phyloP scores from a whole-genome alignment of 2,329 filamentous ascomycete genomes.

The Neonectria neomacrospora region DNA sequence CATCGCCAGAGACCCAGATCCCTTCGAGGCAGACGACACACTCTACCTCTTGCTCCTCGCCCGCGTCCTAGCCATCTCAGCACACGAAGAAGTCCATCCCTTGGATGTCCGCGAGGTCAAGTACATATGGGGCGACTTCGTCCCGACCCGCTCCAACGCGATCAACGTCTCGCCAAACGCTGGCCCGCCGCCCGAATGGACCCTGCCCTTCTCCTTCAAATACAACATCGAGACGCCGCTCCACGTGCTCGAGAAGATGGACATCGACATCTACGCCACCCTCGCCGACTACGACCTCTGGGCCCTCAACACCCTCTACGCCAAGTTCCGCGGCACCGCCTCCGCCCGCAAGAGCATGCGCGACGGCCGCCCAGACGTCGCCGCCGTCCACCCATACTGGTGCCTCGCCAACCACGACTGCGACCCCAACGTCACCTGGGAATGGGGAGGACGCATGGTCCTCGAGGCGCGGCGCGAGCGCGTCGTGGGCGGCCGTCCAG shows the following conservation, averaged over 20 bases:
- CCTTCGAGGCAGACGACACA: slow-evolving; percentile 68
- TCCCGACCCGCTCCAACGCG: slow-evolving; percentile 62
- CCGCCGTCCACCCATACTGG: slow-evolving; percentile 95
- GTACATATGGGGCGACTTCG: slow-evolving; percentile 77
- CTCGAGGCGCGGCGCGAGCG: slow-evolving; percentile 71
- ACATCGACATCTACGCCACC: slow-evolving; percentile 76
- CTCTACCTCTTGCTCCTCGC: slow-evolving; percentile 72
- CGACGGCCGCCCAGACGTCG: slow-evolving; percentile 88
- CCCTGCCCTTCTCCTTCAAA: slow-evolving; percentile 81
- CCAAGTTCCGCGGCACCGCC: slow-evolving; percentile 93
- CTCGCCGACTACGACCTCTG: slow-evolving; percentile 74
- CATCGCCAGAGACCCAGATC: slow-evolving; percentile 72
- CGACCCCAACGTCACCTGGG: slow-evolving; percentile 94
- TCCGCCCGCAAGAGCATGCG: slow-evolving; percentile 81
- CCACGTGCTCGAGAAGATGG: slow-evolving; percentile 85
- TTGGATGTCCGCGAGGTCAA: slow-evolving; percentile 72
- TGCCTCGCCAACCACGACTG: slow-evolving; percentile 97
- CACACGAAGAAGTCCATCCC: slow-evolving; percentile 69
- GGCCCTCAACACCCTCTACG: slow-evolving; percentile 91
- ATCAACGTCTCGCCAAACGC: slow-evolving; percentile 65
- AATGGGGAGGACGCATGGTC: slow-evolving; percentile 85
- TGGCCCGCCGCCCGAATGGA: slow-evolving; percentile 70
- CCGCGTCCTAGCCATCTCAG: slow-evolving; percentile 71
- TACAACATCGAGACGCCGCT: slow-evolving; percentile 80
- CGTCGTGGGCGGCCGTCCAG: slow-evolving; percentile 60